These are phyloP conservation scores for Stygiomarasmius scandens DNA, from an alignment of 1,284 basidiomycete species.

Conservation along the genomic window DNA sequence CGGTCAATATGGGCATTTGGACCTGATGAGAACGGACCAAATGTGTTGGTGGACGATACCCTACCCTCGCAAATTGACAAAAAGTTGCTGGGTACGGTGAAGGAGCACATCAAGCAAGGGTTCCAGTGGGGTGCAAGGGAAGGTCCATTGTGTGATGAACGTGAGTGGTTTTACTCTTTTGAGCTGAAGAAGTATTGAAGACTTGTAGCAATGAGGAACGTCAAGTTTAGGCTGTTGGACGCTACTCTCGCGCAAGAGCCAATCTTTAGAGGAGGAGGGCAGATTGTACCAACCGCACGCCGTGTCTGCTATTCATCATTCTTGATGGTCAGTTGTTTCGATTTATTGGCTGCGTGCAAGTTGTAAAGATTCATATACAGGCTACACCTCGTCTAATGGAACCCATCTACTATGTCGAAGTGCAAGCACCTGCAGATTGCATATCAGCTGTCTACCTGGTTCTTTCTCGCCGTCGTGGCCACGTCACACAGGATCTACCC, in stretches of 20 bases:
- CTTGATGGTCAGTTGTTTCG: constrained; percentile 68
- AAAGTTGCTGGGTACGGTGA: constrained; percentile 86
- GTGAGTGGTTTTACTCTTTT: constrained; percentile 57
- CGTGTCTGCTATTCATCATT: constrained; percentile 99
- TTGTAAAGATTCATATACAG: constrained; percentile 40
- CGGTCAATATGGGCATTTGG: constrained; percentile 99
- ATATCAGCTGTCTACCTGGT: constrained; percentile 98
- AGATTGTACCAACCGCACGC: constrained; percentile 97
- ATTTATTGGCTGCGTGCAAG: constrained; percentile 13
- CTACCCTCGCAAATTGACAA: constrained; percentile 94
- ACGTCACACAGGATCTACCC: constrained; percentile 96
- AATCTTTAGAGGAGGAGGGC: constrained; percentile 96
- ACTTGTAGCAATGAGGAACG: constrained; percentile 88
- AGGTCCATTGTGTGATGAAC: constrained; percentile 97
- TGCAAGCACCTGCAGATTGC: constrained; percentile 97
- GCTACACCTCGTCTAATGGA: constrained; percentile 93
- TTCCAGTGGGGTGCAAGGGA: constrained; percentile 99
- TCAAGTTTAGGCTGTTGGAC: constrained; percentile 96
- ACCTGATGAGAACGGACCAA: constrained; percentile 93
- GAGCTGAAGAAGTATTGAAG: constrained; percentile 8
- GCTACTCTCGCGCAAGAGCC: constrained; percentile 91
- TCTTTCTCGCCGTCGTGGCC: constrained; percentile 92
- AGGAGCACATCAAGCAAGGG: constrained; percentile 96
- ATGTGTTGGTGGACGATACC: constrained; percentile 95
- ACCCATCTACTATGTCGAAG: constrained; percentile 97